Percentiles rank a stretch among this genome's conserved stretches.
Evolutionary conservation across 2,329 filamentous ascomycete species (phyloP).

Genomic region (Colletotrichum brevisporum): DNA sequence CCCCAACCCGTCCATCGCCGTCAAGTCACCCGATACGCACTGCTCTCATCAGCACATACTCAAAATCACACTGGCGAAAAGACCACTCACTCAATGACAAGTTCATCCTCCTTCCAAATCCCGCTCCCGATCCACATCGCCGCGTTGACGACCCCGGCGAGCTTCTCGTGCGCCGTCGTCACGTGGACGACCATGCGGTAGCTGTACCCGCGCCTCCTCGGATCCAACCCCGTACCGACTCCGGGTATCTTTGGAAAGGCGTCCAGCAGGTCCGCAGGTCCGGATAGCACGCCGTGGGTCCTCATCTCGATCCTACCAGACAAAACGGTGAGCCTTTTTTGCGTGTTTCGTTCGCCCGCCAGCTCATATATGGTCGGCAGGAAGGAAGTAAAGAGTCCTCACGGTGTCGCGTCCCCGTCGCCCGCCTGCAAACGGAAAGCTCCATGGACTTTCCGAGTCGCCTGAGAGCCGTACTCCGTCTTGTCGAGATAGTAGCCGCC

Average conservation of each 20-base stretch:
- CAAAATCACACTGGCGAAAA: background rate
- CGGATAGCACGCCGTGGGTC: constrained; percentile 60
- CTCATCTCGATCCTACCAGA: constrained; percentile 37
- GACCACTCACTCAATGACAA: constrained; percentile 29
- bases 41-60: background rate
- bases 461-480: too few species aligned
- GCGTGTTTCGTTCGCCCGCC: too few species aligned
- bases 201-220: constrained; percentile 59
- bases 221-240: constrained; percentile 52
- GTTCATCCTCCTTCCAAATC: constrained; percentile 50
- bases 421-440: constrained; percentile 63
- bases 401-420: constrained; percentile 50
- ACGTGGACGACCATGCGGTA: constrained; percentile 64
- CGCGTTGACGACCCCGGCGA: constrained; percentile 62
- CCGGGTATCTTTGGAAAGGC: constrained; percentile 49
- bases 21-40: constrained; percentile 2
- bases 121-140: constrained; percentile 64
- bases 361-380: too few species aligned
- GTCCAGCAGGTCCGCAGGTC: constrained; percentile 57
- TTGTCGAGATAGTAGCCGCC: constrained; percentile 4
- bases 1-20: too few species aligned
- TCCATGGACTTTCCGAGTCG: background rate
- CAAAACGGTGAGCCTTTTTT: background rate
- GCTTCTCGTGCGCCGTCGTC: constrained; percentile 63
- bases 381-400: constrained; percentile 43